Conservation (phyloP, 495 filamentous ascomycete species). For the Astrothelium macrocarpum region DNA sequence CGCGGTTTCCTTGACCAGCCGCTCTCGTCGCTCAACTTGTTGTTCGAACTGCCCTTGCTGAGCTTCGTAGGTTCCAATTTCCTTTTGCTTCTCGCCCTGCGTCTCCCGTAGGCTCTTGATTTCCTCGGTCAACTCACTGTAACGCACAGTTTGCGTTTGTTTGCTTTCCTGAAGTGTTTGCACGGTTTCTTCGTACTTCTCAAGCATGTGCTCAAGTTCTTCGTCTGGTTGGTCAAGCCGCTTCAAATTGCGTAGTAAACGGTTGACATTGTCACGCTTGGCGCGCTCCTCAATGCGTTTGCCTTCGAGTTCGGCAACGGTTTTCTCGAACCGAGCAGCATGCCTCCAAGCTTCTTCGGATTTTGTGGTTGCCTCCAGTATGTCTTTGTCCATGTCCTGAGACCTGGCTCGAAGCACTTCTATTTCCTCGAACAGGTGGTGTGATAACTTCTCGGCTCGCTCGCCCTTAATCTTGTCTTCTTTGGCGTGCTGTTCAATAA, state of each 20-base stretch:
- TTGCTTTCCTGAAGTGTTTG: constrained; percentile 52
- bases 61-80: constrained; percentile 74
- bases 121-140: constrained; percentile 52
- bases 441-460: constrained; percentile 49
- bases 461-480: constrained; percentile 82
- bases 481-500: constrained; percentile 65
- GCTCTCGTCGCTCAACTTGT: constrained; percentile 57
- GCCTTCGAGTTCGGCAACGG: constrained; percentile 60
- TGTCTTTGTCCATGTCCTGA: constrained; percentile 45
- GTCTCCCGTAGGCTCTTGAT: constrained; percentile 48
- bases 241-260: constrained; percentile 58
- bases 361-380: constrained; percentile 45
- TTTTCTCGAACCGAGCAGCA: constrained; percentile 49
- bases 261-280: constrained; percentile 55
- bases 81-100: constrained; percentile 64
- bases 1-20: constrained; percentile 68
- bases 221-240: constrained; percentile 71
- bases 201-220: constrained; percentile 63
- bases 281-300: constrained; percentile 63
- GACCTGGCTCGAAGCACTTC: constrained; percentile 52
- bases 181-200: constrained; percentile 70
- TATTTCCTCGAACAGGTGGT: constrained; percentile 62
- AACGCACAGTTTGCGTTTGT: constrained; percentile 49
- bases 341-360: constrained; percentile 51
- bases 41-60: constrained; percentile 79